Percentiles rank a stretch among this genome's conserved stretches.
Evolutionary conservation across 805 yeast genomes (phyloP).

Genomic region (Scheffersomyces stipitis): DNA sequence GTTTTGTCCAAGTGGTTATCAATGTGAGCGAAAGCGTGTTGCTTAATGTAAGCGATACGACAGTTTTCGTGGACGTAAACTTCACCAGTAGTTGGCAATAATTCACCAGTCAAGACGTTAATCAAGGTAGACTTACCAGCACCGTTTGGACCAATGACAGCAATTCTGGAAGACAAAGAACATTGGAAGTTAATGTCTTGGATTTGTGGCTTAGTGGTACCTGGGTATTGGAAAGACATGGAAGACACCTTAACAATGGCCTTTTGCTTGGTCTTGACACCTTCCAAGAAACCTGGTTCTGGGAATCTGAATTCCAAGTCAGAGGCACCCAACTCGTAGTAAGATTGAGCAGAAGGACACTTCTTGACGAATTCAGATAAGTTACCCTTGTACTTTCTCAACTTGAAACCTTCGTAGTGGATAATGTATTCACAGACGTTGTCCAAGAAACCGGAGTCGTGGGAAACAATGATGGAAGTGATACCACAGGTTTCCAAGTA

Average conservation of each 20-base stretch:
- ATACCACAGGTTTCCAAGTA: constrained; percentile 98
- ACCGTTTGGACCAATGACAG: constrained; percentile 99
- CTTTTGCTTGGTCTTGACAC: constrained; percentile 99
- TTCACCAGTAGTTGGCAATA: constrained; percentile 97
- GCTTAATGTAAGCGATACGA: constrained; percentile 99
- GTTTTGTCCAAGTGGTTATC: constrained; percentile 99
- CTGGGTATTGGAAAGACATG: constrained; percentile 99
- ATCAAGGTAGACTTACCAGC: constrained; percentile 99
- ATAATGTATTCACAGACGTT: constrained; percentile 96
- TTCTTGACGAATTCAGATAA: constrained; percentile 97
- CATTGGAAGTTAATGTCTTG: constrained; percentile 94
- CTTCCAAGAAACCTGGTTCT: constrained; percentile 99
- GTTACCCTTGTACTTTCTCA: constrained; percentile 99
- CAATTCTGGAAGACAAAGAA: constrained; percentile 99
- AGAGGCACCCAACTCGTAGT: constrained; percentile 98
- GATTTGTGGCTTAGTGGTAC: constrained; percentile 96
- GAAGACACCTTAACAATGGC: constrained; percentile 97
- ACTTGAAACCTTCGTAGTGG: constrained; percentile 99
- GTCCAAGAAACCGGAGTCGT: constrained; percentile 99
- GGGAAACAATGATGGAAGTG: constrained; percentile 97
- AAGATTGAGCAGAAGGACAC: constrained; percentile 98
- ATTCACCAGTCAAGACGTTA: constrained; percentile 99
- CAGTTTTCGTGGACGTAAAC: constrained; percentile 99
- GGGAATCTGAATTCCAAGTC: constrained; percentile 97
- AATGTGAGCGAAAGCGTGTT: constrained; percentile 99